Evolutionary conservation across 768 basidiomycete species (phyloP).

Genomic region (Tephrocybe sp.): DNA sequence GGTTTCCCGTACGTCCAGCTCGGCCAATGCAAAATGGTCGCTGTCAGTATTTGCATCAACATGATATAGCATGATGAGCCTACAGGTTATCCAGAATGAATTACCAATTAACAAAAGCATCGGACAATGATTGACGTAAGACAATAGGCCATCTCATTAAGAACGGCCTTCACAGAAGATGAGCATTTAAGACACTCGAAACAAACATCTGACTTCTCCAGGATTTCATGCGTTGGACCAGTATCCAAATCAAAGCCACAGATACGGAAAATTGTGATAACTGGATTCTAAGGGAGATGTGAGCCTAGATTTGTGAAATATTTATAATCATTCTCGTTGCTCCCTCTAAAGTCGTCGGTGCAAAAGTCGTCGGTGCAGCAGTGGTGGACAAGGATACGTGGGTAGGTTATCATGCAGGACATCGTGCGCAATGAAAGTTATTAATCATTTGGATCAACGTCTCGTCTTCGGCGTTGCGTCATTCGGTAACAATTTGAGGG

Average conservation of each 20-base stretch:
- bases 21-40: neutral
- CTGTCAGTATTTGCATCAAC: neutral
- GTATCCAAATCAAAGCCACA: conserved; percentile 1
- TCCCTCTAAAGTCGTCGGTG: too few species aligned
- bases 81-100: neutral
- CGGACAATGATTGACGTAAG: conserved; percentile 1
- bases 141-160: conserved; percentile 16
- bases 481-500: conserved; percentile 10
- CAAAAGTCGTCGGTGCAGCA: too few species aligned
- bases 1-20: neutral
- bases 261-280: conserved; percentile 4
- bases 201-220: neutral
- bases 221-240: neutral
- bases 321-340: too few species aligned
- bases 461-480: conserved; percentile 14
- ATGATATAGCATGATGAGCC: neutral
- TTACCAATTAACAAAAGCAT: neutral
- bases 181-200: conserved; percentile 12
- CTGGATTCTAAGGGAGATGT: conserved; percentile 10
- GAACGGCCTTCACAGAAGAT: conserved; percentile 6
- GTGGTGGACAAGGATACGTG: conserved; percentile 11
- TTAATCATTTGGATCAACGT: conserved; percentile 14
- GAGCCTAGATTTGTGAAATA: conserved; percentile 3
- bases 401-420: conserved; percentile 4
- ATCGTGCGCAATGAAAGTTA: conserved; percentile 4